Percentiles rank a stretch among this genome's conserved stretches.
These are phyloP conservation scores for Aquilaria malaccensis DNA, from an alignment of 345 rosid genomes.

Conservation along the genomic window DNA sequence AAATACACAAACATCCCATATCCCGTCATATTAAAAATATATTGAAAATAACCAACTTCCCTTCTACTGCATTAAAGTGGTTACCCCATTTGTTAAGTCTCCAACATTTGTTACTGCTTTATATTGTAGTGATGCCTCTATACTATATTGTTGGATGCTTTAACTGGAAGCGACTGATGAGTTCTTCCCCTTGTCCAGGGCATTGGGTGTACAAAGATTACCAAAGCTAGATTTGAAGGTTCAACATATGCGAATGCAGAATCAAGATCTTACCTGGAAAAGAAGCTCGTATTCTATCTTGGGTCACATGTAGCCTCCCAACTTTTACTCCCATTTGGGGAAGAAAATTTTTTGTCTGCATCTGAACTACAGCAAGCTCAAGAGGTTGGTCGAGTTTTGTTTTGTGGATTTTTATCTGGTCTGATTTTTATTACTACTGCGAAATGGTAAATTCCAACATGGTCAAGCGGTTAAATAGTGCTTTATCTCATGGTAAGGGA, in stretches of 20 bases:
- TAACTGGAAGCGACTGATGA: conserved; percentile 2
- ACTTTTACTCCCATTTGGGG: conserved; percentile 75
- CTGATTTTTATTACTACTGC: too few species aligned
- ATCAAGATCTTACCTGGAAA: conserved; percentile 92
- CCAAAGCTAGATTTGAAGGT: conserved; percentile 61
- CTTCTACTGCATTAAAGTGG: too few species aligned
- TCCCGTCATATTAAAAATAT: too few species aligned
- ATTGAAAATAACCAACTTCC: too few species aligned
- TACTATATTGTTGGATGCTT: not conserved
- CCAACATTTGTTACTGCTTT: too few species aligned
- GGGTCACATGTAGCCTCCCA: conserved; percentile 87
- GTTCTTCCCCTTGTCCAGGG: conserved; percentile 35
- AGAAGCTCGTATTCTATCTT: conserved; percentile 92
- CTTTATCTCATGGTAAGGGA: too few species aligned
- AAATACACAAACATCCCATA: too few species aligned
- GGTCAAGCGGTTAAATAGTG: too few species aligned
- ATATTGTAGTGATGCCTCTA: too few species aligned
- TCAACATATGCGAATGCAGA: conserved; percentile 57
- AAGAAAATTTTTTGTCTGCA: conserved; percentile 79
- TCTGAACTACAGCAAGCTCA: conserved; percentile 78
- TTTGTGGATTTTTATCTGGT: conserved; percentile 3
- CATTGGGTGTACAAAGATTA: conserved; percentile 89
- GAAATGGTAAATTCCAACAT: too few species aligned
- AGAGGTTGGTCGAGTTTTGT: conserved; percentile 44
- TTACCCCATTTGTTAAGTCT: too few species aligned